Evolutionary conservation across 495 filamentous ascomycete species (phyloP).

Genomic region (Podospora pseudoanserina): DNA sequence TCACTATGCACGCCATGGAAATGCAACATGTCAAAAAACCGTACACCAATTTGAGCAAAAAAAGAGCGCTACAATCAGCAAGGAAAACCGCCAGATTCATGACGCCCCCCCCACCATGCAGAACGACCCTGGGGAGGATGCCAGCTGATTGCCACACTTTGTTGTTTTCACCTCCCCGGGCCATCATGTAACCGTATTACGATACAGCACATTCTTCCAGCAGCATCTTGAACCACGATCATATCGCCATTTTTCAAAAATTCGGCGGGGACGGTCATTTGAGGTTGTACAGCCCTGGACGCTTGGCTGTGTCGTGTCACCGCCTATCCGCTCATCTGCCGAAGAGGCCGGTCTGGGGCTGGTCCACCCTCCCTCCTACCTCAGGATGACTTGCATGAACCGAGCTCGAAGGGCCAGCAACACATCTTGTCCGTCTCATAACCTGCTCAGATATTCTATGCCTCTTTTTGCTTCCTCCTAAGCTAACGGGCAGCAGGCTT

Average conservation of each 20-base stretch:
- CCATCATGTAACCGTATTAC: neutral
- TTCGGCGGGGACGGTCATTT: neutral
- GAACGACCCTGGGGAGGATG: neutral
- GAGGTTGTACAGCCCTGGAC: neutral
- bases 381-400: slow-evolving; percentile 10
- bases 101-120: neutral
- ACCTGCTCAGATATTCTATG: neutral
- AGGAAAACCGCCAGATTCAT: neutral
- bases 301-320: slow-evolving; percentile 18
- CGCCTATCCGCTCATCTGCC: slow-evolving; percentile 19
- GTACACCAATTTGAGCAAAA: neutral
- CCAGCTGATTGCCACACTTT: neutral
- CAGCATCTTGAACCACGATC: neutral
- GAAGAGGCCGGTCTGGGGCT: slow-evolving; percentile 9
- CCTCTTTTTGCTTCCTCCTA: neutral
- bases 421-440: neutral
- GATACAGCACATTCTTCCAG: neutral
- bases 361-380: neutral
- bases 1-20: neutral
- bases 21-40: neutral
- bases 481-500: neutral
- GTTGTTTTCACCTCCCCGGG: neutral
- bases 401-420: neutral
- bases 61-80: neutral
- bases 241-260: too few relatives aligned